Evolutionary conservation across 495 filamentous ascomycete genomes (phyloP).

Genomic region (Lasiosphaeriaceae sp.): DNA sequence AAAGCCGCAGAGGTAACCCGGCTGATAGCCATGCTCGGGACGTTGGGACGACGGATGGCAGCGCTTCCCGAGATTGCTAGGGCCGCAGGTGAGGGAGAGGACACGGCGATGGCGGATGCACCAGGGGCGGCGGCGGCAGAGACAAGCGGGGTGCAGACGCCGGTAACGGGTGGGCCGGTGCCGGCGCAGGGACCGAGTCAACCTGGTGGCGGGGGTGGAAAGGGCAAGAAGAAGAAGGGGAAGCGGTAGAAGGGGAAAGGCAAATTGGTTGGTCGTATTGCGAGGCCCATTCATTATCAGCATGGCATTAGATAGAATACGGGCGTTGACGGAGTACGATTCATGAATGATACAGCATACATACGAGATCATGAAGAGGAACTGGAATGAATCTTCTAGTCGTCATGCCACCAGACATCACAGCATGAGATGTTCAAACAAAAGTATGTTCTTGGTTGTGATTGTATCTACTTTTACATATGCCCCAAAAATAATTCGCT

Average conservation of each 20-base stretch:
- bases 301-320: neutral
- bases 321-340: neutral
- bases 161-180: constrained; percentile 27
- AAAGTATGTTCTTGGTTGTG: neutral
- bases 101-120: constrained; percentile 37
- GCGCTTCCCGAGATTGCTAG: constrained; percentile 54
- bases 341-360: neutral
- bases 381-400: too few relatives aligned
- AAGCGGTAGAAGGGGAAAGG: constrained; percentile 40
- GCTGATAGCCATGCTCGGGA: constrained; percentile 69
- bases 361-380: neutral
- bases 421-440: neutral
- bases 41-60: constrained; percentile 62
- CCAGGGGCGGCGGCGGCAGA: constrained; percentile 19
- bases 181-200: constrained; percentile 7
- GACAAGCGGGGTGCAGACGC: constrained; percentile 38
- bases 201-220: constrained; percentile 31
- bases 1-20: constrained; percentile 87
- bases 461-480: constrained; percentile 24
- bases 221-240: constrained; percentile 55
- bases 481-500: constrained; percentile 8
- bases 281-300: neutral
- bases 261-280: too few relatives aligned
- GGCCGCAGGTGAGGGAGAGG: constrained; percentile 30
- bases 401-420: too few relatives aligned